Base-by-base conservation (phyloP, 371 early-diverging fungal species). In the Syncephalastrum monosporum region DNA sequence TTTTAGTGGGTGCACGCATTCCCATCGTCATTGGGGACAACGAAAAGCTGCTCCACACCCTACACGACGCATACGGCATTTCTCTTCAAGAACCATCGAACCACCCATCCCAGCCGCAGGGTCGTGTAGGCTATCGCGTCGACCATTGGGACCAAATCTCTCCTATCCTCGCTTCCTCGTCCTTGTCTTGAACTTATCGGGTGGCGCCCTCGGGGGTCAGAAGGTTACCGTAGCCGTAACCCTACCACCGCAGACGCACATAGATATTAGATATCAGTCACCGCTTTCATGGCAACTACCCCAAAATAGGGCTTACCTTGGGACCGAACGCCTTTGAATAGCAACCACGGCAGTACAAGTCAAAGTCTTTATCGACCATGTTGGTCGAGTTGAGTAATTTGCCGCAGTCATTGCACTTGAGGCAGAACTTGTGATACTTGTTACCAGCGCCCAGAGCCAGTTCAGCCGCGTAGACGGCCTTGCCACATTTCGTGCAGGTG, bases 11-110 rank as follows among this genome's bases (percentile, higher is more conserved):
- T 51, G 76, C 82, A 1, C 69, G 81, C 53, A 54, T 75, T 4
- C 82, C 81, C 2, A 74, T 84, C 23, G 61, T 84, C 29, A 67
- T 84, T 50, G 84, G 84, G n/a, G 62, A 68, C 7, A 74, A 79
- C 54, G 46, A 29, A 25, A 64, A 68, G 3, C 56, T 83, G 21
- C 15, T 76, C 12, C 43, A 63, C 16, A 45, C 65, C 7, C 23
- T 71, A 6, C 17, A 42, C 38, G 38, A 33, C 38, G 3, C 38
- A 2, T 33, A 33, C 38, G 8, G 10, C 38, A 0, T 33, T 10
- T 33, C 10, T 33, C 38, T 33, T 0, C 38, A 33, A 33, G 38
- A 33, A 33, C 38, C 38, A 33, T 33, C 38, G 8, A 33, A 6
- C 38, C 38, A 5, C 5, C 12, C 38, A 33, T 33, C 38, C 38